phyloP scores from a whole-genome alignment of 345 rosid genomes.

The Noccaea bulbosa region DNA sequence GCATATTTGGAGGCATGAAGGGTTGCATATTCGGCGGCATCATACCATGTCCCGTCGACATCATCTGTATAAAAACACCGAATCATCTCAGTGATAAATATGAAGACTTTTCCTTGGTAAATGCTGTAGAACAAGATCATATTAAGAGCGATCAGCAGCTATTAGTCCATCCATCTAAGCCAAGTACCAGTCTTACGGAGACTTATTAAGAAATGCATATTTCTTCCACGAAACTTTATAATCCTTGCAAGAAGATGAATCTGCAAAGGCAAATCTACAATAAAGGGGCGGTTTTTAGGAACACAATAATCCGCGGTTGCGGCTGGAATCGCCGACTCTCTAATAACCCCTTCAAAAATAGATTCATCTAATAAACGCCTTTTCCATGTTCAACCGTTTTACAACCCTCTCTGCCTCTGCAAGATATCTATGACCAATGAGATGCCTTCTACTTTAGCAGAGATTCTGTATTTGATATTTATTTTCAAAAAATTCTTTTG shows the following conservation, averaged over 20 bases:
- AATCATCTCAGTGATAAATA: background rate
- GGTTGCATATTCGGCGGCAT: constrained; percentile 54
- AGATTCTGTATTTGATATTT: background rate
- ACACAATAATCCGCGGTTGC: background rate
- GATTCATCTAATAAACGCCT: background rate
- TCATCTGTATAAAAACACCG: constrained; percentile 52
- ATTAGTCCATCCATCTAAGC: constrained; percentile 8
- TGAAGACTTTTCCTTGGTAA: background rate
- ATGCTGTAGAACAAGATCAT: background rate
- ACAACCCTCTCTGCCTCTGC: background rate
- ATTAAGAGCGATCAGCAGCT: constrained; percentile 2
- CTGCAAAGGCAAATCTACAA: constrained; percentile 10
- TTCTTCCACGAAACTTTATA: constrained; percentile 11
- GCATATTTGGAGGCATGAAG: constrained; percentile 56
- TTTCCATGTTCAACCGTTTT: background rate
- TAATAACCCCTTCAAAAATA: background rate
- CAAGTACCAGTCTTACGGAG: constrained; percentile 13
- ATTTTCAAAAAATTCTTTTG: too few species aligned
- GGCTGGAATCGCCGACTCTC: background rate
- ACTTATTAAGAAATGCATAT: constrained; percentile 17
- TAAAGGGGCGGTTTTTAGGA: background rate
- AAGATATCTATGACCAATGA: background rate
- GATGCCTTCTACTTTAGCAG: background rate
- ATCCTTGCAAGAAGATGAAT: constrained; percentile 22
- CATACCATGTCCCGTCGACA: constrained; percentile 62